Percentiles rank a stretch among this genome's conserved stretches.
Conservation (phyloP, 2,329 filamentous ascomycete genomes). For the Clarireedia hainanense region DNA sequence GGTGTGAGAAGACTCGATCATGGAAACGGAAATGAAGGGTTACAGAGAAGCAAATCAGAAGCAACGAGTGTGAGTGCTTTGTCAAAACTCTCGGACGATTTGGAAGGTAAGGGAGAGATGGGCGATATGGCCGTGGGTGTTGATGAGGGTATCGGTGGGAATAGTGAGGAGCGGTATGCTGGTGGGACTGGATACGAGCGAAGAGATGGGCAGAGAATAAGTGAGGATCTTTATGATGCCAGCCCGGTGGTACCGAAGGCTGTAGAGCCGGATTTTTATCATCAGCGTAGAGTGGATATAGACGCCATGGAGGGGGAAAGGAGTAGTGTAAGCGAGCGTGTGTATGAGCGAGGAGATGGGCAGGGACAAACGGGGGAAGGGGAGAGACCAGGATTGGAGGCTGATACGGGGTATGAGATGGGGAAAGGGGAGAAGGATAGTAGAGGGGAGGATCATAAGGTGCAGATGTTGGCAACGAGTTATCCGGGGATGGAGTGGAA, state of each 20-base stretch:
- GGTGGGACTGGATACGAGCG: background rate
- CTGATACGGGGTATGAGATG: background rate
- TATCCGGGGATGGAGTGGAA: conserved; percentile 63
- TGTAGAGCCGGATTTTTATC: too few species aligned
- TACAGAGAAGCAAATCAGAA: conserved; percentile 27
- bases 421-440: too few species aligned
- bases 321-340: too few species aligned
- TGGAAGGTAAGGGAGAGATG: background rate
- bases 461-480: conserved; percentile 57
- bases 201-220: background rate
- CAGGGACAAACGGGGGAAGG: background rate
- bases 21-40: background rate
- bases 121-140: conserved; percentile 6
- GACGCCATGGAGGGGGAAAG: background rate
- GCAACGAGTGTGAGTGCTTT: conserved; percentile 40
- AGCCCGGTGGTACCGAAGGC: background rate
- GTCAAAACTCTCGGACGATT: conserved; percentile 15
- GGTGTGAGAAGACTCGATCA: too few species aligned
- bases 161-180: background rate
- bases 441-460: background rate
- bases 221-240: background rate
- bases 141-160: conserved; percentile 2
- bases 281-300: background rate
- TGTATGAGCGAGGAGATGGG: background rate
- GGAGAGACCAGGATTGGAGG: too few species aligned